Evolutionary conservation across 768 basidiomycete genomes (phyloP).

Genomic region (Tephrocybe sp.): DNA sequence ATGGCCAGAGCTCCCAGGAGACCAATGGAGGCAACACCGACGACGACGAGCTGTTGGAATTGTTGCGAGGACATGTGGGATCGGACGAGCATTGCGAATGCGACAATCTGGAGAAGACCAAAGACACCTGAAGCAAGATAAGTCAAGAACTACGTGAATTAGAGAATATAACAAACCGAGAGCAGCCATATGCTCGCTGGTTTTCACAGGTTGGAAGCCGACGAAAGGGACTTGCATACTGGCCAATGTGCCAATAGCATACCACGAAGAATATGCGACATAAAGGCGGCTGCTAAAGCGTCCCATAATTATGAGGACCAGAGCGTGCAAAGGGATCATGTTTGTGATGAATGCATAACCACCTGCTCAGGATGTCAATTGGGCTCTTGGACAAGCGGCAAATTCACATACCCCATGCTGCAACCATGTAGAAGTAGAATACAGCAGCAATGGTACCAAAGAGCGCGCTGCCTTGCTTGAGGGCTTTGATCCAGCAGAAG

Average conservation of each 20-base stretch:
- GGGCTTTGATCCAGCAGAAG: constrained; percentile 93
- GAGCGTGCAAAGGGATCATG: constrained; percentile 97
- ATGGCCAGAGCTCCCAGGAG: constrained; percentile 72
- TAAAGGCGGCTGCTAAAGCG: constrained; percentile 91
- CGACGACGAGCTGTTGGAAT: constrained; percentile 80
- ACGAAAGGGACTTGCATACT: constrained; percentile 99
- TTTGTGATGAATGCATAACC: constrained; percentile 99
- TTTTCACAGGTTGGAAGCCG: constrained; percentile 96
- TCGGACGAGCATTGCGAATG: constrained; percentile 87
- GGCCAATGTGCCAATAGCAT: constrained; percentile 93
- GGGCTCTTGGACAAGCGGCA: constrained; percentile 5
- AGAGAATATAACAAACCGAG: constrained; percentile 61
- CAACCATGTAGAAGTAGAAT: constrained; percentile 99
- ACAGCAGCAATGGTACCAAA: constrained; percentile 89
- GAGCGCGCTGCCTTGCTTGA: constrained; percentile 91
- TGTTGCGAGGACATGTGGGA: constrained; percentile 90
- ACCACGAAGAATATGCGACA: constrained; percentile 96
- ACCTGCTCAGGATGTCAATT: constrained; percentile 42
- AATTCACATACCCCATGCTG: constrained; percentile 84
- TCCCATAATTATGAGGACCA: constrained; percentile 96
- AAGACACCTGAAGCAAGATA: constrained; percentile 69
- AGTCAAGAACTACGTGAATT: neutral
- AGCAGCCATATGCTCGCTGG: constrained; percentile 98
- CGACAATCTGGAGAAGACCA: constrained; percentile 93
- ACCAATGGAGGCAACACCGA: constrained; percentile 68